Evolutionary conservation across 192 early-diverging fungal species (phyloP).

Genomic region (Coemansia sp.): DNA sequence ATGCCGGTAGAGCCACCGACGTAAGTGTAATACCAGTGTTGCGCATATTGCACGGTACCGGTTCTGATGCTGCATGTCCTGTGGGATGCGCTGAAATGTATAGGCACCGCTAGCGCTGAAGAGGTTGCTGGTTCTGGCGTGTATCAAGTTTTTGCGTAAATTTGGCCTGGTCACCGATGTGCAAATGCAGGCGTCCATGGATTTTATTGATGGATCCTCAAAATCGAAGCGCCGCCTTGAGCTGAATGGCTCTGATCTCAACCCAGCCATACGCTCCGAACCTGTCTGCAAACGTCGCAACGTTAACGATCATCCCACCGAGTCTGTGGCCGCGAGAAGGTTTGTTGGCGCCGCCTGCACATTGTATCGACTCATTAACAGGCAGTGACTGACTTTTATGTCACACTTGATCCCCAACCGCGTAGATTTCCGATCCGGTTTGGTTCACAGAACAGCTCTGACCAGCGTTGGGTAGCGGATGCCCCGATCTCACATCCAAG

Average conservation of each 20-base stretch:
- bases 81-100: not conserved
- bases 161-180: constrained; percentile 21
- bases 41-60: too few species aligned
- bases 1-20: too few species aligned
- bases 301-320: too few species aligned
- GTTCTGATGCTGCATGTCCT: too few species aligned
- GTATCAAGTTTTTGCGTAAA: constrained; percentile 42
- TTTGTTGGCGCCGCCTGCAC: too few species aligned
- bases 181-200: constrained; percentile 17
- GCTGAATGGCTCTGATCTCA: not conserved
- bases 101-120: constrained; percentile 8
- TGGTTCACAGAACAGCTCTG: not conserved
- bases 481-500: too few species aligned
- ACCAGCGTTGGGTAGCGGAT: too few species aligned
- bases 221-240: not conserved
- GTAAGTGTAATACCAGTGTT: too few species aligned
- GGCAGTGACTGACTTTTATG: too few species aligned
- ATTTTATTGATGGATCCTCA: not conserved
- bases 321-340: too few species aligned
- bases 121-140: constrained; percentile 23
- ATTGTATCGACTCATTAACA: too few species aligned
- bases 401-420: too few species aligned
- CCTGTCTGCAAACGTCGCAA: not conserved
- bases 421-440: constrained; percentile 22
- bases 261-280: not conserved